Conservation (phyloP, 192 early-diverging fungal species). For the Rhizophagus clarus region DNA sequence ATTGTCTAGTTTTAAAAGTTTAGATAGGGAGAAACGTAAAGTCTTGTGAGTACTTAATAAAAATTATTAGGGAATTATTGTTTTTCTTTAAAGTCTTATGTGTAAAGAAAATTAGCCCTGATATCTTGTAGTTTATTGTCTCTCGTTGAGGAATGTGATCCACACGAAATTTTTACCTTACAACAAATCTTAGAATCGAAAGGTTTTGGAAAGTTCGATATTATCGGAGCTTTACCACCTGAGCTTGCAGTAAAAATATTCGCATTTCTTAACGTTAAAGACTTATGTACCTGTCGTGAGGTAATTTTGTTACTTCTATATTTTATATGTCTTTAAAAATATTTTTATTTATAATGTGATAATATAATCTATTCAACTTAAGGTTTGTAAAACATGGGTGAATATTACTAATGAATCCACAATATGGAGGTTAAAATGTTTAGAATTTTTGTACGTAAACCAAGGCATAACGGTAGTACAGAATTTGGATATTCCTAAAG, state of each 20-base stretch:
- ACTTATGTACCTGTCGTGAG: conserved; percentile 21
- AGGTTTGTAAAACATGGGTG: conserved; percentile 20
- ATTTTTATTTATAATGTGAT: background rate
- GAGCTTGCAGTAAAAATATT: conserved; percentile 32
- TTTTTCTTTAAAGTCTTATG: background rate
- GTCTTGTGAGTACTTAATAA: conserved; percentile 12
- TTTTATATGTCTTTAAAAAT: background rate
- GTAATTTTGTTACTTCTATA: background rate
- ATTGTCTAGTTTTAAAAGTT: background rate
- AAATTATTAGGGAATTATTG: background rate
- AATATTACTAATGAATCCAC: conserved; percentile 25
- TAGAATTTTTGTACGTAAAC: background rate
- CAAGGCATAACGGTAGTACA: background rate
- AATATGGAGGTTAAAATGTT: conserved; percentile 26
- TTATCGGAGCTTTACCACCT: conserved; percentile 18
- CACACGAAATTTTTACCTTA: conserved; percentile 21
- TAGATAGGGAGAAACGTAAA: conserved; percentile 23
- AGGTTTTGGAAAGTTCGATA: conserved; percentile 6
- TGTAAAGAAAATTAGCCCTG: background rate
- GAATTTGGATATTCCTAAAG: background rate
- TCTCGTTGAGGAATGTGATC: conserved; percentile 20
- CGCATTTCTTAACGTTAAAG: background rate
- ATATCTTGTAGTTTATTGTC: conserved; percentile 9
- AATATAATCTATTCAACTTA: background rate
- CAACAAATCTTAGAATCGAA: conserved; percentile 5